Conservation (phyloP, 1,139 yeast species). For the Yamadazyma buinensis region DNA sequence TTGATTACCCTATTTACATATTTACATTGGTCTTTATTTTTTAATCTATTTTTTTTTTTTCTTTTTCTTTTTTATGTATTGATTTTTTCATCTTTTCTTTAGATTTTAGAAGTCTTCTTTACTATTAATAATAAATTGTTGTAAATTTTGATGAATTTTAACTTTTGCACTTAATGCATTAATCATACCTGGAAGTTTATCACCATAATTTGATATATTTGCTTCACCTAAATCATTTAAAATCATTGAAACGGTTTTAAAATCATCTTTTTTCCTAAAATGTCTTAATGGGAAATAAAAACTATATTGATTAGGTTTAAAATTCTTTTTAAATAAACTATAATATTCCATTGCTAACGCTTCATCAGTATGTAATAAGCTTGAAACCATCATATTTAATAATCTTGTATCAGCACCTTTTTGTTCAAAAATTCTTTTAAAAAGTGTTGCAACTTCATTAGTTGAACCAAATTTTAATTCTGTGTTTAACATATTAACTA, state of each 20-base stretch:
- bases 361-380: conserved; percentile 36
- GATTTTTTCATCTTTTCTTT: no score
- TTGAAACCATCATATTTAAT: conserved; percentile 61
- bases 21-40: conserved; percentile 4
- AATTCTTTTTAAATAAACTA: conserved; percentile 18
- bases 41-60: not conserved
- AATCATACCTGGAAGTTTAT: conserved; percentile 30
- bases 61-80: conserved; percentile 1
- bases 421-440: conserved; percentile 37
- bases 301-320: conserved; percentile 51
- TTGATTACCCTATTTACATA: conserved; percentile 8
- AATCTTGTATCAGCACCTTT: conserved; percentile 36
- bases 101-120: not conserved
- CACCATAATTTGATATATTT: conserved; percentile 34
- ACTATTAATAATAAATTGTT: not conserved
- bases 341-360: conserved; percentile 41
- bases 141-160: not conserved
- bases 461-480: conserved; percentile 52
- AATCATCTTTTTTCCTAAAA: conserved; percentile 32
- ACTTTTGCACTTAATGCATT: not conserved
- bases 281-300: conserved; percentile 52
- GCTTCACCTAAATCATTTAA: conserved; percentile 31
- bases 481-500: conserved; percentile 56
- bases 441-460: conserved; percentile 45
- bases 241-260: conserved; percentile 28